Conservation (phyloP, 1,139 yeast genomes). For the Hyphopichia khmerensis region DNA sequence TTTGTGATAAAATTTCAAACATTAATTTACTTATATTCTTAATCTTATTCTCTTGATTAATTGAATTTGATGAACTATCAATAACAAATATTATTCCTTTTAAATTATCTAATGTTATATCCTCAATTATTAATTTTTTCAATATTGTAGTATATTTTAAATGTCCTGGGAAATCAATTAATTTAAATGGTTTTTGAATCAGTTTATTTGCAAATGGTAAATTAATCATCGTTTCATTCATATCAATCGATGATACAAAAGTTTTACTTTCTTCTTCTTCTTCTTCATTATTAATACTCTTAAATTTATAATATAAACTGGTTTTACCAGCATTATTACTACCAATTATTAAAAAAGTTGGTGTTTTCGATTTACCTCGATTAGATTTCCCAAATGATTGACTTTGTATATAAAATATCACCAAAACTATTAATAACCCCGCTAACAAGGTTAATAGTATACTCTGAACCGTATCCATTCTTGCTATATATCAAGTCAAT, state of each 20-base stretch:
- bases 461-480: constrained; percentile 28
- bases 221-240: constrained; percentile 27
- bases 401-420: constrained; percentile 22
- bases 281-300: constrained; percentile 8
- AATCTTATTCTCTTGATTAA: constrained; percentile 37
- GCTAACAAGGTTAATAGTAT: constrained; percentile 19
- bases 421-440: constrained; percentile 23
- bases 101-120: constrained; percentile 44
- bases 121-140: constrained; percentile 41
- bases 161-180: constrained; percentile 88
- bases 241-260: constrained; percentile 49
- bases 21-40: constrained; percentile 53
- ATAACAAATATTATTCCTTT: constrained; percentile 71
- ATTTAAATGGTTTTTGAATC: constrained; percentile 36
- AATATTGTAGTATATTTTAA: constrained; percentile 60
- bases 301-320: constrained; percentile 45
- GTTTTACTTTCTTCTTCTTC: constrained; percentile 6
- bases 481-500: too few species aligned
- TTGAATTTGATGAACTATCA: constrained; percentile 52
- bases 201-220: constrained; percentile 36
- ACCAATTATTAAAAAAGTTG: constrained; percentile 72
- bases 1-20: constrained; percentile 51
- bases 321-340: constrained; percentile 79
- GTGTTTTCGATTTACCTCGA: constrained; percentile 26
- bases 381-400: not conserved